Conservation (phyloP, 2,329 filamentous ascomycete species). For the Sclerotinia subarctica region DNA sequence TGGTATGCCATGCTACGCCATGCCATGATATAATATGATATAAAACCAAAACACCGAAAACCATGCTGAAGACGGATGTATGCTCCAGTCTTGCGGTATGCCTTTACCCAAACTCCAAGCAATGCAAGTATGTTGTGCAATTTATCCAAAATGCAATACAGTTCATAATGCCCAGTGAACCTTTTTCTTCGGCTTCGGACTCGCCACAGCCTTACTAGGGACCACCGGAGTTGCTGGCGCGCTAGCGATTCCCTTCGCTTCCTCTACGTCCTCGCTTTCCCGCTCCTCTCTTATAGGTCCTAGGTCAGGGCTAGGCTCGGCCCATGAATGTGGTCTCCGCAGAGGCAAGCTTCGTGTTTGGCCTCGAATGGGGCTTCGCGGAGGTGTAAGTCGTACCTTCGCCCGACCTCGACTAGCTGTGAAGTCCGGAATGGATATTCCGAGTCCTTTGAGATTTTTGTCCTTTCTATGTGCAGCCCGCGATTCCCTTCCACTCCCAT, state of each 20-base stretch:
- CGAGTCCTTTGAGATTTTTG: slow-evolving; percentile 30
- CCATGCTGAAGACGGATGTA: neutral
- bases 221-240: slow-evolving; percentile 25
- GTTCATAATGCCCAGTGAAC: slow-evolving; percentile 36
- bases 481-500: slow-evolving; percentile 27
- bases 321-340: slow-evolving; percentile 35
- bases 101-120: slow-evolving; percentile 23
- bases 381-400: slow-evolving; percentile 27
- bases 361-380: slow-evolving; percentile 28
- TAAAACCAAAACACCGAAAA: neutral
- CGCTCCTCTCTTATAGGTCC: slow-evolving; percentile 36
- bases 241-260: slow-evolving; percentile 24
- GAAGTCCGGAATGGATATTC: slow-evolving; percentile 29
- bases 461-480: slow-evolving; percentile 23
- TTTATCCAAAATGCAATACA: slow-evolving; percentile 24
- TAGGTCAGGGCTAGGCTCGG: slow-evolving; percentile 37
- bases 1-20: neutral
- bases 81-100: slow-evolving; percentile 9
- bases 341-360: slow-evolving; percentile 32
- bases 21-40: neutral
- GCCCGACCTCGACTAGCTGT: slow-evolving; percentile 31
- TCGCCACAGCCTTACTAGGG: slow-evolving; percentile 20
- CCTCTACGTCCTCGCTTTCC: slow-evolving; percentile 29
- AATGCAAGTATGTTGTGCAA: slow-evolving; percentile 24
- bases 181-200: slow-evolving; percentile 35